Conservation (phyloP, 2,329 filamentous ascomycete species). For the Apiospora kogelbergensis region DNA sequence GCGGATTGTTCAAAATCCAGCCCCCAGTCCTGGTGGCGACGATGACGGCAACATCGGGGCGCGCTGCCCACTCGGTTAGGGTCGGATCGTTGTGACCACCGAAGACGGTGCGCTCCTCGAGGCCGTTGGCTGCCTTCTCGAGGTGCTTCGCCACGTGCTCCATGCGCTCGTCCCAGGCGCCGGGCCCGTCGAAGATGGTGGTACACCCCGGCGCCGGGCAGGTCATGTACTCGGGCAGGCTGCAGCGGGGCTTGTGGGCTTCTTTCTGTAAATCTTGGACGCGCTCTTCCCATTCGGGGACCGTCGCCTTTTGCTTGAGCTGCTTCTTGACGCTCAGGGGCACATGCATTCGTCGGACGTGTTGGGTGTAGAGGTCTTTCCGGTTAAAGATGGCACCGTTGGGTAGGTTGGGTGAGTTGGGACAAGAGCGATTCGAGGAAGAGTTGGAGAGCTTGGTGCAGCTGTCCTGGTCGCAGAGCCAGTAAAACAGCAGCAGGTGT, state of each 20-base stretch:
- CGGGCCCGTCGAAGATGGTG: slow-evolving; percentile 56
- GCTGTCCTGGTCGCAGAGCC: slow-evolving; percentile 68
- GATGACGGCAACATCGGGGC: slow-evolving; percentile 29
- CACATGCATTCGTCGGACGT: slow-evolving; percentile 82
- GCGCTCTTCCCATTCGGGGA: slow-evolving; percentile 48
- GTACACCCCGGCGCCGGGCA: slow-evolving; percentile 66
- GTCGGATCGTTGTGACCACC: slow-evolving; percentile 27
- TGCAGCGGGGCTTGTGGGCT: slow-evolving; percentile 62
- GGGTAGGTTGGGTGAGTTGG: slow-evolving; percentile 31
- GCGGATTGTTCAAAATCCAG: slow-evolving; percentile 29
- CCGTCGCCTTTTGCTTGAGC: slow-evolving; percentile 32
- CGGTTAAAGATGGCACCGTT: slow-evolving; percentile 77
- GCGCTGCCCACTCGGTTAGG: slow-evolving; percentile 29
- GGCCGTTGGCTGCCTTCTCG: slow-evolving; percentile 49
- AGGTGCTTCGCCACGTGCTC: slow-evolving; percentile 85
- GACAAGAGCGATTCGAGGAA: slow-evolving; percentile 12
- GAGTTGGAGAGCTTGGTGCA: slow-evolving; percentile 42
- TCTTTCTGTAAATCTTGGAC: slow-evolving; percentile 56
- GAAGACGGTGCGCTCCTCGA: slow-evolving; percentile 27
- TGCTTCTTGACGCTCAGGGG: slow-evolving; percentile 43
- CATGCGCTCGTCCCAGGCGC: slow-evolving; percentile 79
- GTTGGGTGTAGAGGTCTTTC: slow-evolving; percentile 89
- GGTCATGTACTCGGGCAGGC: slow-evolving; percentile 57
- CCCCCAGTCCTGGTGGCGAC: slow-evolving; percentile 20
- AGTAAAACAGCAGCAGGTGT: slow-evolving; percentile 74